Percentiles rank a stretch among this genome's conserved stretches.
phyloP scores from a whole-genome alignment of 495 filamentous ascomycete species.

The Hypomontagnella submonticulosa region DNA sequence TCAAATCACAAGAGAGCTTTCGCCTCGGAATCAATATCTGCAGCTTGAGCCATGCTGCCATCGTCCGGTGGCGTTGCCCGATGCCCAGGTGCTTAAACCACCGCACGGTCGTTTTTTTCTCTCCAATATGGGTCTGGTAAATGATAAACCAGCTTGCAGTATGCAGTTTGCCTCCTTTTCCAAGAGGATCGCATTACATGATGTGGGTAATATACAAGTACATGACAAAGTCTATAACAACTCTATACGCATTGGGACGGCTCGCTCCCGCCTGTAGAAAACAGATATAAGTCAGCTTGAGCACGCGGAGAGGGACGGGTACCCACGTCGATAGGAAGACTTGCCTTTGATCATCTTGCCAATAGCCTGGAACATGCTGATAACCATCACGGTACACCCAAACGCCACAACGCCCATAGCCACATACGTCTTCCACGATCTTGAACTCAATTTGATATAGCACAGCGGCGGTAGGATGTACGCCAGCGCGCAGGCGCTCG shows the following conservation, averaged over 20 bases:
- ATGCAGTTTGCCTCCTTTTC: constrained; percentile 37
- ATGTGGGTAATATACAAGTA: constrained; percentile 40
- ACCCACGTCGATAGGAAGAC: constrained; percentile 32
- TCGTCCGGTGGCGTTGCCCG: constrained; percentile 39
- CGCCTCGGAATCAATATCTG: constrained; percentile 29
- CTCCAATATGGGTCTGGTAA: constrained; percentile 12
- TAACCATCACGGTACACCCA: constrained; percentile 83
- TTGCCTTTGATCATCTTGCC: constrained; percentile 68
- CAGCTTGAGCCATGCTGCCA: constrained; percentile 24
- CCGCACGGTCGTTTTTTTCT: not conserved
- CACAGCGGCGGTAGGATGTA: constrained; percentile 96
- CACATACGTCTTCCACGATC: constrained; percentile 78
- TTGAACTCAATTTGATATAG: constrained; percentile 88
- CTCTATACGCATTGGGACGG: constrained; percentile 48
- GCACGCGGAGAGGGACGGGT: constrained; percentile 25
- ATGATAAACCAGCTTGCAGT: constrained; percentile 11
- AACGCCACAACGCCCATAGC: constrained; percentile 77
- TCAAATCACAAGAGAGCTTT: constrained; percentile 37
- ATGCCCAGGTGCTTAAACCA: constrained; percentile 21
- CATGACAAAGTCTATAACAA: constrained; percentile 16
- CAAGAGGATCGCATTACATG: constrained; percentile 31
- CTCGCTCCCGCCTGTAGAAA: constrained; percentile 43
- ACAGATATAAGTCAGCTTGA: constrained; percentile 35
- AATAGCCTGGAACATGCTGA: constrained; percentile 80
- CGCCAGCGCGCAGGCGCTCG: constrained; percentile 89